Evolutionary conservation across 225 moss, liverwort and hornwort genomes (phyloP), one percentile per base, ranked within the genome.

Genomic region (Rhytidiadelphus loreus): DNA sequence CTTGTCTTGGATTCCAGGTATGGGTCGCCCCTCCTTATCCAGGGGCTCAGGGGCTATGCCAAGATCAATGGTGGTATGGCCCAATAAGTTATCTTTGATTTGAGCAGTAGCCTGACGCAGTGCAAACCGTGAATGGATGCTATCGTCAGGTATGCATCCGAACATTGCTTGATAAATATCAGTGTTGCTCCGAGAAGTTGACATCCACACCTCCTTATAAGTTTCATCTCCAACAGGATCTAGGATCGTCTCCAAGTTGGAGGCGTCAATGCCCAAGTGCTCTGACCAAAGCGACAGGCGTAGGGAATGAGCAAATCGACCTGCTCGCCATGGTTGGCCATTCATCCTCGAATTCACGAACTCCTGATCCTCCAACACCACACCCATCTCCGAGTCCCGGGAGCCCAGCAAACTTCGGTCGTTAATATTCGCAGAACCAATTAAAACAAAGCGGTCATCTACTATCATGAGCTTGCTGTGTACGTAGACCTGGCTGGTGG

Each of bases 391-490:
- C 29, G 93, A 93, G 91, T 93, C 93, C 48, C 92, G 92, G 46
- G 92, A 92, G 64, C 93, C 93, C 72, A 93, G 62, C 72, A 93
- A 73, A 84, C 93, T 93, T 19, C 93, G 87, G 44, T 93, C 93
- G 9, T 93, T 93, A 41, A 93, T 89, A 6, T 93, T 93, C 30
- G 92, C 93, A 46, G 92, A 93, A 63, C 92, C 92, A 24, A 93
- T 93, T 6, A 93, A 32, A 25, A 89, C 92, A 61, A 86, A 81
- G 35, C 93, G 86, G 86, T 93, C 93, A 69, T 93, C 92, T 6
- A 93, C 89, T 32, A 93, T 92, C 91, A 93, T 93, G 76, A 93
- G 90, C 88, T 93, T 93, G 84, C 92, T 93, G 73, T 93, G 93
- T 7, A 93, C 93, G 13, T 93, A 93, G n/a, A 93, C 76, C 84